phyloP scores from a whole-genome alignment of 2,329 filamentous ascomycete species.

The Nannizziopsis barbatae region DNA sequence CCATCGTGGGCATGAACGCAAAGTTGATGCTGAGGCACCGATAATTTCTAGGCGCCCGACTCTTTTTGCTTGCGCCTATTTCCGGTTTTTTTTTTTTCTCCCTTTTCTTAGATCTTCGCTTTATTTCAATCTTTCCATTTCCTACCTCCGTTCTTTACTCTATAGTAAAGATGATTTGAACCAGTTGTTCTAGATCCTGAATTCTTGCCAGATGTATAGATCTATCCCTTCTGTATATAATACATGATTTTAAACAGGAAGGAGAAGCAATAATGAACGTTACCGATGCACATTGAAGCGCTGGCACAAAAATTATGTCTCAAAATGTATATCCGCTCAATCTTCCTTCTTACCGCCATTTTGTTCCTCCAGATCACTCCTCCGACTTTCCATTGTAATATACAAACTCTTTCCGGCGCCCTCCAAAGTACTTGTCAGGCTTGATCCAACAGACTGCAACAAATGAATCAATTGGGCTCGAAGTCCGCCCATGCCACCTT shows the following conservation, averaged over 20 bases:
- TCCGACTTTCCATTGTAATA: conserved; percentile 74
- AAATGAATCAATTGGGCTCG: conserved; percentile 69
- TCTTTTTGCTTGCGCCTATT: conserved; percentile 7
- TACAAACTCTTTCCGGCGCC: conserved; percentile 71
- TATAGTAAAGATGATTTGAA: too few species aligned
- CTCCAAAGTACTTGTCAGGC: conserved; percentile 67
- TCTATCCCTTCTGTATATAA: conserved; percentile 5
- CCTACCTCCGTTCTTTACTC: too few species aligned
- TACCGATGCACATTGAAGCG: not conserved
- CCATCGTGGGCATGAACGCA: conserved; percentile 85
- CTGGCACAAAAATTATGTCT: not conserved
- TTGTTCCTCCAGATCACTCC: conserved; percentile 63
- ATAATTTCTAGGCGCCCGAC: not conserved
- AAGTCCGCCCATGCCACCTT: conserved; percentile 69
- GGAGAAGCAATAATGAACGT: not conserved
- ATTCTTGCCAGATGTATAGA: not conserved
- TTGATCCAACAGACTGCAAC: conserved; percentile 68
- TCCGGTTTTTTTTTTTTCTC: conserved; percentile 1
- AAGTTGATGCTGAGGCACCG: conserved; percentile 36
- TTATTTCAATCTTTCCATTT: not conserved
- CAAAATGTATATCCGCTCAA: not conserved
- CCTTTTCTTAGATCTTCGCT: conserved; percentile 1
- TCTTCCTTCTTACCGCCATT: conserved; percentile 21
- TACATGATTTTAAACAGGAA: conserved; percentile 5
- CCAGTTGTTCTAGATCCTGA: too few species aligned